Base-by-base conservation (phyloP, 345 rosid genomes). In the Gossypioides kirkii region DNA sequence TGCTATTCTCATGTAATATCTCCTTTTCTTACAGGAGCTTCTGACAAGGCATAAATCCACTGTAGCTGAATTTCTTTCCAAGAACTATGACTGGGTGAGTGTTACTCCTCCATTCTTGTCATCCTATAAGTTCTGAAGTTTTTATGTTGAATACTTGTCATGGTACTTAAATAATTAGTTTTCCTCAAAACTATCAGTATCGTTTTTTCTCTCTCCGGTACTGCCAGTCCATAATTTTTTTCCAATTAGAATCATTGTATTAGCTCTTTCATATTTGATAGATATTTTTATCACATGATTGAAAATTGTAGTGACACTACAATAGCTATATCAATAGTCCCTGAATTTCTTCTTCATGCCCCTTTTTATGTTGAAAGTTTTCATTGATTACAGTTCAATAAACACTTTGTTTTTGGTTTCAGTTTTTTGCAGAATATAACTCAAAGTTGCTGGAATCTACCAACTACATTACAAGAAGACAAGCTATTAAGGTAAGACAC, bases 31-130 rank as follows among this genome's bases (percentile, higher is more conserved):
- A 73, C 85, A 96, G 99, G 99, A 96, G 76, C 86, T 96, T 22
- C 53, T 96, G 80, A 91, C 97, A 43, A 90, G 99, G 86, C 98
- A 96, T 79, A 96, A 96, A 81, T 91, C 99, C 77, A 96, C 99
- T 10, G 97, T 96, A 36, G 95, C 98, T 43, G 97, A 91, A 69
- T 96, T 96, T 82, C 97, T 96, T 58, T 84, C 89, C 22, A 90
- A 86, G 80, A 93, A 93, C 79, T 92, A 96, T 83, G 98, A 93
- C 20, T 91, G 99, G 99, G 98, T 89, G 79, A 82, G 84, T 64
- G 16, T 28, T 50, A 22, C 60, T 69, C 6, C 50, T 43, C 2
- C 14, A 65, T 65, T 17, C 32, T 18, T 68, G 41, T 69, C 54
- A 46, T 12, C 2, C 11, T 65, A 22, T 66, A 23, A 66, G 46